Evolutionary conservation across 768 basidiomycete species (phyloP).

Genomic region (Suillus decipiens): DNA sequence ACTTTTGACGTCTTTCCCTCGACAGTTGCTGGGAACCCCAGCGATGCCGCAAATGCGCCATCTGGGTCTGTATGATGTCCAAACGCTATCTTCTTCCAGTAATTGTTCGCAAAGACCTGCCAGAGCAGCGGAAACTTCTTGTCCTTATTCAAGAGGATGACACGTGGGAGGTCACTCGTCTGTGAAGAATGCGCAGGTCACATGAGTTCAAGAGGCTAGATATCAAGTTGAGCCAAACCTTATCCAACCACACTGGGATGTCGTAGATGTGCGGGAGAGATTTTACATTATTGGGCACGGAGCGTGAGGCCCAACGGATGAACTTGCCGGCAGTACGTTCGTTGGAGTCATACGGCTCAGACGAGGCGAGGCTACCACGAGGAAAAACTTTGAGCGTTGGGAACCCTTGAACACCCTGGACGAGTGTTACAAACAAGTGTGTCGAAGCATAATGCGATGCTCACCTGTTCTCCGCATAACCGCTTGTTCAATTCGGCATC

Average conservation of each 20-base stretch:
- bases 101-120: conserved; percentile 78
- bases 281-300: conserved; percentile 72
- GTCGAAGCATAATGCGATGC: conserved; percentile 10
- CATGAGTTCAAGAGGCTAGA: not conserved
- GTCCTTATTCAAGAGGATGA: conserved; percentile 73
- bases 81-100: conserved; percentile 60
- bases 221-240: conserved; percentile 44
- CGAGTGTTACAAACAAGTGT: not conserved
- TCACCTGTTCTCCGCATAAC: conserved; percentile 77
- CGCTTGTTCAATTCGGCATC: conserved; percentile 80
- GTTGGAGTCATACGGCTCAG: conserved; percentile 64
- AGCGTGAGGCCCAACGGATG: conserved; percentile 72
- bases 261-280: conserved; percentile 57
- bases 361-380: conserved; percentile 60
- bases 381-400: conserved; percentile 94
- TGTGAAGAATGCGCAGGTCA: conserved; percentile 18
- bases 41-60: conserved; percentile 53
- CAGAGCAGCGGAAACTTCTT: conserved; percentile 78
- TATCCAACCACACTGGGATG: conserved; percentile 66
- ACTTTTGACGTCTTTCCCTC: conserved; percentile 63
- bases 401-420: conserved; percentile 81
- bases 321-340: conserved; percentile 74
- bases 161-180: conserved; percentile 50
- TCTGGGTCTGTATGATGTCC: conserved; percentile 67
- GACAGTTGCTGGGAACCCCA: conserved; percentile 60